Evolutionary conservation across 495 filamentous ascomycete species (phyloP).

Genomic region (Penicillium cinerascens): DNA sequence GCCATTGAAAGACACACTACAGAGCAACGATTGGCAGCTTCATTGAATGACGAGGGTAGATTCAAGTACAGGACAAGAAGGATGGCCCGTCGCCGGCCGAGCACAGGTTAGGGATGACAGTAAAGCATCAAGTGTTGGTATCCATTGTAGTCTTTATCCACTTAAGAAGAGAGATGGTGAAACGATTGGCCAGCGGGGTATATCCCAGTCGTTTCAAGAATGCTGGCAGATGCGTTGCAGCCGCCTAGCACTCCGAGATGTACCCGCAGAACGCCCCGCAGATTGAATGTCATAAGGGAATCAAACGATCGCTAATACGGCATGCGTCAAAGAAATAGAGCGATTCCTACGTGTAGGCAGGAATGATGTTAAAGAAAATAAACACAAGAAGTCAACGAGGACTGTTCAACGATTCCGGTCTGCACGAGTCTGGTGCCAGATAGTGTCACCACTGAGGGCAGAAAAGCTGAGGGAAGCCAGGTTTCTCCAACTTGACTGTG

Average conservation of each 20-base stretch:
- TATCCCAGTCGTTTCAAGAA: slow-evolving; percentile 24
- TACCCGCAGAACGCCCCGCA: slow-evolving; percentile 33
- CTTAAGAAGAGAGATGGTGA: slow-evolving; percentile 3
- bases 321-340: slow-evolving; percentile 27
- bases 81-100: too few relatives aligned
- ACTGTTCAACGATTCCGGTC: slow-evolving; percentile 41
- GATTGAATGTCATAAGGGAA: slow-evolving; percentile 25
- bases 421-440: slow-evolving; percentile 47
- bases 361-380: slow-evolving; percentile 9
- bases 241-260: slow-evolving; percentile 21
- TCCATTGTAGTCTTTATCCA: slow-evolving; percentile 9
- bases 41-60: too few relatives aligned
- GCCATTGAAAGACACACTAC: too few relatives aligned
- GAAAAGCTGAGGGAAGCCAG: slow-evolving; percentile 46
- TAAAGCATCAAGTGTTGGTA: neutral
- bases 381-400: slow-evolving; percentile 4
- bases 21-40: too few relatives aligned
- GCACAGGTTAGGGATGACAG: neutral
- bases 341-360: slow-evolving; percentile 11
- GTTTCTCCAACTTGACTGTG: slow-evolving; percentile 40
- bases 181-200: slow-evolving; percentile 23
- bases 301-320: slow-evolving; percentile 40
- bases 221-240: slow-evolving; percentile 14
- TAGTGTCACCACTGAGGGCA: slow-evolving; percentile 49
- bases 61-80: too few relatives aligned